Evolutionary conservation across 2,329 filamentous ascomycete genomes (phyloP).

Genomic region (Xylariaceae sp.): DNA sequence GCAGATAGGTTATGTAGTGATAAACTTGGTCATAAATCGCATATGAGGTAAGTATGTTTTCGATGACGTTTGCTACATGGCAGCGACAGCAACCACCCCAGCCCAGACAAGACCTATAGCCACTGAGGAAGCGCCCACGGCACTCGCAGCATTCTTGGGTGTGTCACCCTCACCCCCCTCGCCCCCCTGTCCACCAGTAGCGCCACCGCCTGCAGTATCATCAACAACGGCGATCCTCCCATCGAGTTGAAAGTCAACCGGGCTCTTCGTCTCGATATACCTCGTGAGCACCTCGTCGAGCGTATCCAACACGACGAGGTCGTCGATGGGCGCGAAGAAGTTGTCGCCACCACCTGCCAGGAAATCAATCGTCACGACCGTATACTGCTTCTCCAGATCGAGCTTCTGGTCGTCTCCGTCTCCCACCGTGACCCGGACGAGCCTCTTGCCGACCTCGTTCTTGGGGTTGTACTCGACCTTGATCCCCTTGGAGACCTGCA

Average conservation of each 20-base stretch:
- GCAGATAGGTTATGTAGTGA: too few relatives aligned
- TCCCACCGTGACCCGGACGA: constrained; percentile 48
- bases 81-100: constrained; percentile 7
- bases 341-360: constrained; percentile 59
- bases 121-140: constrained; percentile 1
- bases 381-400: constrained; percentile 38
- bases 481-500: constrained; percentile 55
- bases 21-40: too few relatives aligned
- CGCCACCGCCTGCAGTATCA: constrained; percentile 10
- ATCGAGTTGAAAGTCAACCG: constrained; percentile 46
- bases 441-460: constrained; percentile 42
- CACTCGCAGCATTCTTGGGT: background rate
- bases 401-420: constrained; percentile 42
- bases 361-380: constrained; percentile 58
- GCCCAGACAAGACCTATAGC: constrained; percentile 8
- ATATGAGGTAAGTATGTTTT: too few relatives aligned
- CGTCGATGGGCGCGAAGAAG: constrained; percentile 38
- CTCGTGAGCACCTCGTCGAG: constrained; percentile 44
- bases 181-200: background rate
- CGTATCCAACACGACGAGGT: constrained; percentile 41
- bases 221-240: constrained; percentile 37
- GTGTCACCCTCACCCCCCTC: background rate
- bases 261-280: constrained; percentile 45
- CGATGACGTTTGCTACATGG: constrained; percentile 2
- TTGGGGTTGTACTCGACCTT: constrained; percentile 52